Evolutionary conservation across 176 grass and related monocot genomes (phyloP), one percentile per base, ranked within the genome.

Genomic region (Oryza meridionalis): DNA sequence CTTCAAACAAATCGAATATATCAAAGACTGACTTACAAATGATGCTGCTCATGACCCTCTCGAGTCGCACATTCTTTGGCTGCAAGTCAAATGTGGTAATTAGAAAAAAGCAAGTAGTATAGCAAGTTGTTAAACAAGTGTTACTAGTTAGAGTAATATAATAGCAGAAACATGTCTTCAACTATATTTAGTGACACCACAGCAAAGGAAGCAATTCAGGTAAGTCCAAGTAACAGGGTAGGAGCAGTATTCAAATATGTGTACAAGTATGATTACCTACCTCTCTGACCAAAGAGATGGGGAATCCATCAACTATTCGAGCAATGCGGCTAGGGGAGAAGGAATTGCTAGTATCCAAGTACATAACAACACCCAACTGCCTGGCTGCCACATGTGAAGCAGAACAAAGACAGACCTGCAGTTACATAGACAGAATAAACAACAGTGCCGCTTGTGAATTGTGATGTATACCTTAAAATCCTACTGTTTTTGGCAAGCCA

Each of bases 281-380:
- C 87, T 92, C 88, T 86, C 75, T 69, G 35, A 62, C 38, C 26
- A 84, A 69, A 65, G 67, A 74, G 71, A 40, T 12, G 33, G 58
- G 65, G 12, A 85, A 22, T 73, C 88, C 82, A 89, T 89, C 75
- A 85, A 94, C 31, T 55, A 92, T 92, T 27, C 22, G 32, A 75
- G 82, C 86, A 70, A 95, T 80, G 27, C 89, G 81, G 13, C 67
- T 85, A 67, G 93, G 77, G 31, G 93, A 95, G 91, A 96, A 98
- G 12, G 96, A 94, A 82, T 95, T 98, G 63, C 87, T 85, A 83
- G 93, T 92, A 85, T 98, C 96, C 81, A 98, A 87, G 84, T 92
- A 94, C 68, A 98, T 80, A 87, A 96, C 85, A 5, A 0, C 33
- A 70, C 89, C 89, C 79, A 90, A 77, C 43, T 90, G 61, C 77